phyloP scores from a whole-genome alignment of 495 filamentous ascomycete species.

The Aspergillus conjunctus region DNA sequence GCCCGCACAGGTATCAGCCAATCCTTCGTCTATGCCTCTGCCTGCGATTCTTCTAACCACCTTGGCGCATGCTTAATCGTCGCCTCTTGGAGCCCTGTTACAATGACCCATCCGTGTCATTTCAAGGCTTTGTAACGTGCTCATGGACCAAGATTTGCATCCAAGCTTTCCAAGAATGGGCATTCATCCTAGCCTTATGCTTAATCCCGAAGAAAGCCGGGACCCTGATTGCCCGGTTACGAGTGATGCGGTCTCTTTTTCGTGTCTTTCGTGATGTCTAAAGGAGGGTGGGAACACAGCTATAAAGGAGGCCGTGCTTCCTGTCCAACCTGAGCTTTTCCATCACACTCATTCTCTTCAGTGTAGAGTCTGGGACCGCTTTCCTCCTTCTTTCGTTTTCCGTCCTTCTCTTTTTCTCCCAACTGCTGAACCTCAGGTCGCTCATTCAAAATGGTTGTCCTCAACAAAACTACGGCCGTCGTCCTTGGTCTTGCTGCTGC shows the following conservation, averaged over 20 bases:
- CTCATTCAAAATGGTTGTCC: conserved; percentile 43
- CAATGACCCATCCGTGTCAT: conserved; percentile 7
- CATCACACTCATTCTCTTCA: conserved; percentile 10
- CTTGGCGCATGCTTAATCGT: conserved; percentile 2
- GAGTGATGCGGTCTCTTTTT: background rate
- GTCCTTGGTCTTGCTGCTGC: conserved; percentile 37
- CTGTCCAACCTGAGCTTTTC: background rate
- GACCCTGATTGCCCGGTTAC: conserved; percentile 2
- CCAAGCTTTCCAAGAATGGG: conserved; percentile 5
- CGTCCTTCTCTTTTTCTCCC: conserved; percentile 3
- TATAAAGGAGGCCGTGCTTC: conserved; percentile 17
- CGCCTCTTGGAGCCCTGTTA: conserved; percentile 1
- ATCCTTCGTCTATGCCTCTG: background rate
- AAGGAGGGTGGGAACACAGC: background rate
- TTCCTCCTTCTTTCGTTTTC: background rate
- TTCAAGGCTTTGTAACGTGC: background rate
- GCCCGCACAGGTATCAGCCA: background rate
- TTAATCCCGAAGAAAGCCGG: conserved; percentile 8
- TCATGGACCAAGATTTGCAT: conserved; percentile 11
- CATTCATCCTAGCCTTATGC: conserved; percentile 11
- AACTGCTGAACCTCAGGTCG: background rate
- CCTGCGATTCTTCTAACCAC: background rate
- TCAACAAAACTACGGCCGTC: conserved; percentile 41
- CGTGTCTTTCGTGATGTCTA: background rate
- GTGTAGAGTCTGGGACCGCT: conserved; percentile 11